Evolutionary conservation across 192 early-diverging fungal genomes (phyloP).

Genomic region (Coemansia sp.): DNA sequence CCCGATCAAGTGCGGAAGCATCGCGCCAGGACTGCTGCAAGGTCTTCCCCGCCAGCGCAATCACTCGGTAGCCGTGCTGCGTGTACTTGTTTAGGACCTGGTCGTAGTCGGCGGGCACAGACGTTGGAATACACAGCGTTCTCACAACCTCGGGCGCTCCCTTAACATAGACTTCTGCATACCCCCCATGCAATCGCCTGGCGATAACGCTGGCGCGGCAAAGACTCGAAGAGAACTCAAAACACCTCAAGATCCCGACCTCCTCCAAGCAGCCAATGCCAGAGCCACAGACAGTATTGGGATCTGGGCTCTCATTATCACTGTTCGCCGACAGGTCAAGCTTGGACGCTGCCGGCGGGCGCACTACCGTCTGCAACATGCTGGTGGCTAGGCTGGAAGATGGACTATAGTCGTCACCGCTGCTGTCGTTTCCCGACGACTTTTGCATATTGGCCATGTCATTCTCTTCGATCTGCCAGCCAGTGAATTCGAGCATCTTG

Average conservation of each 20-base stretch:
- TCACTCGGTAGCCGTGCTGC: constrained; percentile 92
- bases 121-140: constrained; percentile 72
- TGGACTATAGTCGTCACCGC: neutral
- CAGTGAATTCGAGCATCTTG: constrained; percentile 95
- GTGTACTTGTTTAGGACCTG: constrained; percentile 75
- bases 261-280: constrained; percentile 1
- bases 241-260: constrained; percentile 67
- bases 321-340: neutral
- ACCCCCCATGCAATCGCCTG: constrained; percentile 38
- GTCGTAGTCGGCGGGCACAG: constrained; percentile 79
- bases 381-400: constrained; percentile 26
- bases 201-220: constrained; percentile 91
- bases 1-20: constrained; percentile 61
- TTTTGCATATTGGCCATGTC: constrained; percentile 18
- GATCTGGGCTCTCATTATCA: neutral
- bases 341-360: neutral
- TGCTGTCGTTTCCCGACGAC: neutral
- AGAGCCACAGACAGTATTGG: neutral
- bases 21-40: constrained; percentile 50
- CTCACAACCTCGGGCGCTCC: constrained; percentile 95
- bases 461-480: constrained; percentile 88
- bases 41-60: constrained; percentile 80
- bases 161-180: constrained; percentile 74
- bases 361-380: neutral
- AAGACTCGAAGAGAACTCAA: constrained; percentile 89